Evolutionary conservation across 1,284 basidiomycete species (phyloP).

Genomic region (Marasmius oreades): DNA sequence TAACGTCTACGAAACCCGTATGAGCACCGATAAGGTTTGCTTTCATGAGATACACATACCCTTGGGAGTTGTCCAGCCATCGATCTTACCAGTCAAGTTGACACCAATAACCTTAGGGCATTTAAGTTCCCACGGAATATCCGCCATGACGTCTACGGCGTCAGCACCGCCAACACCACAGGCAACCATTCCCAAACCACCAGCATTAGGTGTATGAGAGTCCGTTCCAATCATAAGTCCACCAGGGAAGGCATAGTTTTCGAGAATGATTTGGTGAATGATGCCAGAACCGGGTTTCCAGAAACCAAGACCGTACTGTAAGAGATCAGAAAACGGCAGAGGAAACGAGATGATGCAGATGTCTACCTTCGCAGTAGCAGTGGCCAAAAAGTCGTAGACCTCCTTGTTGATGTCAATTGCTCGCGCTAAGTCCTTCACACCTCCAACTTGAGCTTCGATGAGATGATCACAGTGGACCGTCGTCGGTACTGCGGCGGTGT

Average conservation of each 20-base stretch:
- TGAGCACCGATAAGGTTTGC: slow-evolving; percentile 6
- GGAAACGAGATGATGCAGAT: slow-evolving; percentile 7
- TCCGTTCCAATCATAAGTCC: slow-evolving; percentile 99
- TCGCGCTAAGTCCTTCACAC: slow-evolving; percentile 89
- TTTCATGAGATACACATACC: slow-evolving; percentile 41
- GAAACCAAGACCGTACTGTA: slow-evolving; percentile 94
- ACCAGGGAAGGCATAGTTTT: slow-evolving; percentile 99
- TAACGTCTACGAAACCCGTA: slow-evolving; percentile 62
- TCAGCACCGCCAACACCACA: slow-evolving; percentile 99
- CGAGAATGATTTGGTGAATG: slow-evolving; percentile 96
- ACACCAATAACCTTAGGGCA: slow-evolving; percentile 99
- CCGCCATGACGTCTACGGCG: slow-evolving; percentile 98
- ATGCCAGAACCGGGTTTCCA: slow-evolving; percentile 99
- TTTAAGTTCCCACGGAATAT: slow-evolving; percentile 98
- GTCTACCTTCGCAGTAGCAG: slow-evolving; percentile 87
- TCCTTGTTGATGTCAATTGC: slow-evolving; percentile 97
- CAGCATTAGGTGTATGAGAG: slow-evolving; percentile 98
- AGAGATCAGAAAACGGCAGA: background rate
- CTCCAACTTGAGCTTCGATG: slow-evolving; percentile 96
- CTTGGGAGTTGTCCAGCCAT: slow-evolving; percentile 98
- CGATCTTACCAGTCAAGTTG: slow-evolving; percentile 92
- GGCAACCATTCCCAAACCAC: slow-evolving; percentile 98
- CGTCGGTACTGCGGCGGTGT: slow-evolving; percentile 95
- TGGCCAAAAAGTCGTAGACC: slow-evolving; percentile 99
- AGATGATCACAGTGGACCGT: slow-evolving; percentile 99